phyloP scores from a whole-genome alignment of 495 filamentous ascomycete species.

The Copromyces sp. region DNA sequence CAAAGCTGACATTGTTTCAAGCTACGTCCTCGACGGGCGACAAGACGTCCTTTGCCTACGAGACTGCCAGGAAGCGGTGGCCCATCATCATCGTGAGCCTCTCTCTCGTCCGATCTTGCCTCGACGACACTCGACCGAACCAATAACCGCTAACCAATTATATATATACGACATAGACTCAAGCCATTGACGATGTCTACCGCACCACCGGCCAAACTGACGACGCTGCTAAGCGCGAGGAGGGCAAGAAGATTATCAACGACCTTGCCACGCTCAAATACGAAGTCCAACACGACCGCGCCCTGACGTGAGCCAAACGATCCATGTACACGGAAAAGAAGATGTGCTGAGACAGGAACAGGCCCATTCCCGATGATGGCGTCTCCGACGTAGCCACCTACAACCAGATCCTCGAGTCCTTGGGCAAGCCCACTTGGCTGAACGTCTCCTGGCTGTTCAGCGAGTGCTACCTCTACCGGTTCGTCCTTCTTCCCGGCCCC shows the following conservation, averaged over 20 bases:
- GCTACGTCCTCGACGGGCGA: conserved; percentile 73
- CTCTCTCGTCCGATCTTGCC: neutral
- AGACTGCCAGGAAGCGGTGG: conserved; percentile 79
- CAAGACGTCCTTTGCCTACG: conserved; percentile 74
- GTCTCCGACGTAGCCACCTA: conserved; percentile 67
- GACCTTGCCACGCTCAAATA: conserved; percentile 81
- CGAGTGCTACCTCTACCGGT: conserved; percentile 93
- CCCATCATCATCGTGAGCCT: conserved; percentile 74
- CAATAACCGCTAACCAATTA: neutral
- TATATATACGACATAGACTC: conserved; percentile 50
- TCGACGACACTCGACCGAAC: neutral
- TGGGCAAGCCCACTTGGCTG: conserved; percentile 72
- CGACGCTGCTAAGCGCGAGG: conserved; percentile 53
- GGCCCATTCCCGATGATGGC: conserved; percentile 75
- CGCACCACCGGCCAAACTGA: conserved; percentile 53
- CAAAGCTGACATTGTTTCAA: conserved; percentile 22
- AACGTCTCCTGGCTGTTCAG: conserved; percentile 76
- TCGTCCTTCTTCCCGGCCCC: conserved; percentile 4
- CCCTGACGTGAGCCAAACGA: conserved; percentile 48
- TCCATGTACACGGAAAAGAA: neutral
- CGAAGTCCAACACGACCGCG: conserved; percentile 83
- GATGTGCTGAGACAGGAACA: conserved; percentile 24
- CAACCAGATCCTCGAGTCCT: conserved; percentile 71
- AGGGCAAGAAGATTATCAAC: conserved; percentile 80
- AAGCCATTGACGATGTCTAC: conserved; percentile 90